Conservation (phyloP, 495 filamentous ascomycete genomes). For the Podospora fimiseda region DNA sequence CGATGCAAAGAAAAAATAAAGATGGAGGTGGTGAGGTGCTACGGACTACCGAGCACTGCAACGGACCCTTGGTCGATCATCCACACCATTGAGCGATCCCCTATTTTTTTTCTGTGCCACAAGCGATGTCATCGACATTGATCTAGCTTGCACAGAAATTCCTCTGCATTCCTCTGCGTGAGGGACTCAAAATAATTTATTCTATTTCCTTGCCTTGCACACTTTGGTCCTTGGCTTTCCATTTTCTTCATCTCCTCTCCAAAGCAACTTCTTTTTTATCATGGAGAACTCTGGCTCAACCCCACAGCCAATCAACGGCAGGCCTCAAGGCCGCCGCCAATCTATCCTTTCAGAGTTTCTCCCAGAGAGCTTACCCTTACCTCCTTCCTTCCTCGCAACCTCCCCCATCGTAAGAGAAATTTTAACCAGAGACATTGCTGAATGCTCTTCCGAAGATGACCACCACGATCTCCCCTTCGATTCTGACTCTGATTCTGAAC, state of each 20-base stretch:
- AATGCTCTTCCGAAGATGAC: conserved; percentile 45
- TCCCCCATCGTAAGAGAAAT: conserved; percentile 59
- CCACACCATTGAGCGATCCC: neutral
- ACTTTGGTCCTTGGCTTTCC: neutral
- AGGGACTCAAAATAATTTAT: no score
- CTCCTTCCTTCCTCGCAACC: conserved; percentile 22
- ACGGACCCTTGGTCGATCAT: neutral
- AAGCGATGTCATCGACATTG: neutral
- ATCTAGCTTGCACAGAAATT: neutral
- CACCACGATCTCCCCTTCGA: conserved; percentile 19
- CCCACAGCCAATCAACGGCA: conserved; percentile 5
- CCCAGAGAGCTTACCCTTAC: conserved; percentile 15
- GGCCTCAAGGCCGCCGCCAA: conserved; percentile 13
- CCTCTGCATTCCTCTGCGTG: no score
- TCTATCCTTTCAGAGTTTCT: conserved; percentile 16
- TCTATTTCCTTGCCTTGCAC: neutral
- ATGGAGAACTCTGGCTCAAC: neutral
- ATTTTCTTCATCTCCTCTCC: neutral
- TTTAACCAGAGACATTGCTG: conserved; percentile 61
- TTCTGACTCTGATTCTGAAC: conserved; percentile 12
- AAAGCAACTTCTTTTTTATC: neutral
- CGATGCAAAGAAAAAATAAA: neutral
- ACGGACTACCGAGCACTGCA: neutral
- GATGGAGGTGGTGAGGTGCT: neutral
- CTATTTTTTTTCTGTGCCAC: neutral